Percentiles rank a stretch among this genome's conserved stretches.
phyloP scores from a whole-genome alignment of 106 monocot genomes.

The Agapanthus africanus region DNA sequence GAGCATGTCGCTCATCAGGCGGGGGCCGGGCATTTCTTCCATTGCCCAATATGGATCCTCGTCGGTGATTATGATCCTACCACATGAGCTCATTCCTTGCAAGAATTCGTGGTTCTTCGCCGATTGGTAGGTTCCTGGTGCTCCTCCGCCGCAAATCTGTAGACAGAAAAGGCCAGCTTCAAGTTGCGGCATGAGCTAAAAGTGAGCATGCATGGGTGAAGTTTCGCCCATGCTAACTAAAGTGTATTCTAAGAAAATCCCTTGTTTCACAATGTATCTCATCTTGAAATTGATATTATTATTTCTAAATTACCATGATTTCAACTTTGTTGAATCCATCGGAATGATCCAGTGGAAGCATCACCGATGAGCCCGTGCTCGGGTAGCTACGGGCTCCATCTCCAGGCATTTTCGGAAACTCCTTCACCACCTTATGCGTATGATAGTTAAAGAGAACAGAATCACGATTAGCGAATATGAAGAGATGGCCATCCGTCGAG shows the following conservation, averaged over 20 bases:
- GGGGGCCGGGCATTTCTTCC: slow-evolving; percentile 46
- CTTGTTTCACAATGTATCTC: too few relatives aligned
- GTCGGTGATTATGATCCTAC: slow-evolving; percentile 41
- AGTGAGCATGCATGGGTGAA: too few relatives aligned
- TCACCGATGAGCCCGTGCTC: slow-evolving; percentile 39
- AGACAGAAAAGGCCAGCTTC: too few relatives aligned
- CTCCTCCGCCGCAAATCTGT: slow-evolving; percentile 32
- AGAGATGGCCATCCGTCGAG: slow-evolving; percentile 35
- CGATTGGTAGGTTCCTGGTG: slow-evolving; percentile 24
- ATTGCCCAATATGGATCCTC: slow-evolving; percentile 35
- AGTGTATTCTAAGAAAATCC: too few relatives aligned
- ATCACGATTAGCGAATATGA: slow-evolving; percentile 40
- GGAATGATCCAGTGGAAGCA: slow-evolving; percentile 25
- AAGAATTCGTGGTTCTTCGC: slow-evolving; percentile 11
- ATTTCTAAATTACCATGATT: slow-evolving; percentile 21
- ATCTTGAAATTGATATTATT: too few relatives aligned
- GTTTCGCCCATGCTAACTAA: too few relatives aligned
- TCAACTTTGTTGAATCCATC: slow-evolving; percentile 22
- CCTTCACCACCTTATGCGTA: slow-evolving; percentile 7
- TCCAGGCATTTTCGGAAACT: slow-evolving; percentile 29
- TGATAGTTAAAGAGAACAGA: slow-evolving; percentile 29
- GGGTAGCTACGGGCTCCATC: slow-evolving; percentile 30
- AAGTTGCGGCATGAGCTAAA: too few relatives aligned
- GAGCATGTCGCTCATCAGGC: slow-evolving; percentile 63
- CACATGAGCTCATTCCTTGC: slow-evolving; percentile 24